Conservation (phyloP, 2,329 filamentous ascomycete species). For the Fusarium oxysporum region DNA sequence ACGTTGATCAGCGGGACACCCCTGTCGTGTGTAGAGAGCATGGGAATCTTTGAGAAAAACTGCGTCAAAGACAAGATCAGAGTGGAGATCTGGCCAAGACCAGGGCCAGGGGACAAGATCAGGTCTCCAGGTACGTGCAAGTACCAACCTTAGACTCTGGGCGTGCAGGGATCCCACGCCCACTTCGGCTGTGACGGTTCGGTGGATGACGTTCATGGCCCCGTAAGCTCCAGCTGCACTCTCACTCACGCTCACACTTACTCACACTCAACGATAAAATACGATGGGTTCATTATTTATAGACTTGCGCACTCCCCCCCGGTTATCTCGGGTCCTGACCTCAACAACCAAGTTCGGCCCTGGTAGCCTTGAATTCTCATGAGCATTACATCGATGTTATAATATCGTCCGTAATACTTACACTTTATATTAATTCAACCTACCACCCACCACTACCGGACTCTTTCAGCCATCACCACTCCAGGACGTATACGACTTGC, state of each 20-base stretch:
- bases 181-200: conserved; percentile 39
- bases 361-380: conserved; percentile 22
- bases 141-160: conserved; percentile 15
- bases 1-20: conserved; percentile 37
- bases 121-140: conserved; percentile 24
- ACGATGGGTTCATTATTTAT: conserved; percentile 40
- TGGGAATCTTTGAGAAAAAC: conserved; percentile 30
- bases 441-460: neutral
- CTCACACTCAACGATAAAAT: conserved; percentile 10
- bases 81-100: conserved; percentile 31
- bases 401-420: conserved; percentile 17
- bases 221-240: conserved; percentile 20
- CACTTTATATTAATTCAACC: conserved; percentile 18
- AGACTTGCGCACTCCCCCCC: conserved; percentile 34
- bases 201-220: conserved; percentile 35
- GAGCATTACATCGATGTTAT: conserved; percentile 30
- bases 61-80: conserved; percentile 30
- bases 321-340: conserved; percentile 12
- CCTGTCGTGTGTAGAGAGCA: conserved; percentile 23
- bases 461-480: neutral
- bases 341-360: conserved; percentile 26
- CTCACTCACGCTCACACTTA: neutral
- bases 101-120: conserved; percentile 19
- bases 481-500: conserved; percentile 12
- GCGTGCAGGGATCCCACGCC: conserved; percentile 1